Evolutionary conservation across 148 eudicot genomes (phyloP).

Genomic region (Bassia scoparia): DNA sequence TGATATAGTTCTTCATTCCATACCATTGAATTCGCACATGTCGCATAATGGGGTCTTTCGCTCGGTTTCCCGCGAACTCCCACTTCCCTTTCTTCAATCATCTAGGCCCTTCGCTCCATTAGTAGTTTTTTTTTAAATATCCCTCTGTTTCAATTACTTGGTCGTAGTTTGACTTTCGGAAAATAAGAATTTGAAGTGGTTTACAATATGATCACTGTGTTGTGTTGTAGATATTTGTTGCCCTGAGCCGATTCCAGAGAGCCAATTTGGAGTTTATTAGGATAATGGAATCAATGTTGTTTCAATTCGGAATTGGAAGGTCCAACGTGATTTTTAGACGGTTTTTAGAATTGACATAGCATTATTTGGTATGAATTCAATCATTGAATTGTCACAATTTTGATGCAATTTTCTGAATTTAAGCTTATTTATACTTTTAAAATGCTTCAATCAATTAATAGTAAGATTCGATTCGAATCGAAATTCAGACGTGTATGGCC

Average conservation of each 20-base stretch:
- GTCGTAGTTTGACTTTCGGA: no score
- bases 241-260: constrained; percentile 88
- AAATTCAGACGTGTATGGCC: neutral
- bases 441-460: no score
- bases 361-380: neutral
- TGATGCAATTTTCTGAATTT: neutral
- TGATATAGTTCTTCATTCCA: constrained; percentile 46
- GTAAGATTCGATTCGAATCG: neutral
- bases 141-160: neutral
- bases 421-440: neutral
- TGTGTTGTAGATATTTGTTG: constrained; percentile 56
- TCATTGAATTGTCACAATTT: neutral
- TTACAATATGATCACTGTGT: neutral
- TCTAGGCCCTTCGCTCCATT: constrained; percentile 84
- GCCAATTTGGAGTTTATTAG: constrained; percentile 56
- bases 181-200: no score
- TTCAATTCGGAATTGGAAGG: constrained; percentile 89
- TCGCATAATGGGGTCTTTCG: constrained; percentile 79
- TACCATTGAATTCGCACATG: constrained; percentile 81
- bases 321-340: constrained; percentile 41
- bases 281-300: constrained; percentile 67
- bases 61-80: constrained; percentile 77
- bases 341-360: no score
- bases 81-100: constrained; percentile 74
- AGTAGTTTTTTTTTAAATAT: constrained; percentile 31